phyloP scores from a whole-genome alignment of 768 basidiomycete species.

The Scleroderma citrinum region DNA sequence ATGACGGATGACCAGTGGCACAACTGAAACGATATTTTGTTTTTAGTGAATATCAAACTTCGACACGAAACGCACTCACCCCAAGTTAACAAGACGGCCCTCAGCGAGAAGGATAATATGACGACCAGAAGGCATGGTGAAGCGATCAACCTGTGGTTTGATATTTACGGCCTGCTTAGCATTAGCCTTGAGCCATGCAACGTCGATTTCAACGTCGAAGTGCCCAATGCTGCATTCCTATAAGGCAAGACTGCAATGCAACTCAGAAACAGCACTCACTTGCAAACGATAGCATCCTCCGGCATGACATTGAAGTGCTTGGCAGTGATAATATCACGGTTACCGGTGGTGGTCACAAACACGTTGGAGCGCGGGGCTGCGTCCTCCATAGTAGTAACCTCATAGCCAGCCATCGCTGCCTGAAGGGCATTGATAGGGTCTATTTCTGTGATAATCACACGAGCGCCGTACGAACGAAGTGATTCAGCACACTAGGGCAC shows the following conservation, averaged over 20 bases:
- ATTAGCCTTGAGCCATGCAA: conserved; percentile 96
- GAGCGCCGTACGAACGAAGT: conserved; percentile 93
- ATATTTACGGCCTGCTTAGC: conserved; percentile 80
- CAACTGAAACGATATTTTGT: conserved; percentile 53
- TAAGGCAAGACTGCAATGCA: conserved; percentile 7
- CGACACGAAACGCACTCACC: conserved; percentile 39
- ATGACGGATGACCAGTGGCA: conserved; percentile 97
- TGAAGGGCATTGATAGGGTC: conserved; percentile 99
- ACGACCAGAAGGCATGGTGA: conserved; percentile 85
- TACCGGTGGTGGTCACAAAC: conserved; percentile 98
- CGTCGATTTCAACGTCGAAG: conserved; percentile 90
- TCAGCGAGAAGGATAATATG: conserved; percentile 98
- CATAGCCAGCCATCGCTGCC: conserved; percentile 99
- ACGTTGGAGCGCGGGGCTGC: conserved; percentile 84
- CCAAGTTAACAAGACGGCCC: conserved; percentile 98
- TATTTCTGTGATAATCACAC: conserved; percentile 95
- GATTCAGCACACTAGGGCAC: conserved; percentile 90
- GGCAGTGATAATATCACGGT: conserved; percentile 93
- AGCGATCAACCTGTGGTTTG: conserved; percentile 99
- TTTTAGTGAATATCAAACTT: conserved; percentile 4
- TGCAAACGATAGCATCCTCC: conserved; percentile 98
- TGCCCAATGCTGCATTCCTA: conserved; percentile 60
- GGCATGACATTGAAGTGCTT: conserved; percentile 93
- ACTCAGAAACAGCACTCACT: conserved; percentile 48
- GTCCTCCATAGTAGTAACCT: conserved; percentile 98